Evolutionary conservation across 2,329 filamentous ascomycete genomes (phyloP), one percentile per base, ranked within the genome.

Genomic region (Aschersonia sp.): DNA sequence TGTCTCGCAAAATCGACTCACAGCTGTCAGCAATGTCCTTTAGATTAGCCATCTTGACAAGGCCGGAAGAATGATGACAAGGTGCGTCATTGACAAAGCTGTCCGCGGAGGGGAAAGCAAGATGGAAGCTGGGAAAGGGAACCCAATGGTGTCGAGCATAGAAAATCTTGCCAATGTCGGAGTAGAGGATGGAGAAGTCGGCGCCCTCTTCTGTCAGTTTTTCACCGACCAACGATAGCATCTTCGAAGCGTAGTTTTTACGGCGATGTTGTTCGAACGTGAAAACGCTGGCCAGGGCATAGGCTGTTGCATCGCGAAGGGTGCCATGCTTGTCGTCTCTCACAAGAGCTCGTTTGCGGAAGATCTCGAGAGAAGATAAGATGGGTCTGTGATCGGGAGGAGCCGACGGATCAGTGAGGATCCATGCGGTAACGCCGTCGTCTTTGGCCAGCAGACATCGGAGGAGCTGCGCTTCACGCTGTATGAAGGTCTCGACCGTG

Each of bases 261-360:
- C 83, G 81, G 49, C 87, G 68, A 60, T 78, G 78, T 55, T 77
- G 69, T 0, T 77, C 73, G 41, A 79, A 74, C 4, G 81, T 87
- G 61, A 82, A 92, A n/a, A 94, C 87, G 50, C 82, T 86, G 11
- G 81, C 85, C 48, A 94, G 75, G 5, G 84, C 87, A 64, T 94
- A 82, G 12, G 78, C 77, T 8, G 79, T 66, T 2, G 73, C 76
- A 43, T 86, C 78, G 5, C 58, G 56, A 35, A 64, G 57, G 39
- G 54, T 52, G 43, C 64, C 63, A 5, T 63, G 57, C 0, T 58
- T 57, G 14, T 8, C 8, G 35, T 53, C 53, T 32, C 68, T 64
- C 37, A 74, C 64, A 4, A 81, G 57, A 5, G 76, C 74, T 32
- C 67, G 68, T 62, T 84, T 84, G 50, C 72, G 71, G 46, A 82